phyloP scores from a whole-genome alignment of 2,329 filamentous ascomycete genomes.

The Hymenoscyphus infarciens region DNA sequence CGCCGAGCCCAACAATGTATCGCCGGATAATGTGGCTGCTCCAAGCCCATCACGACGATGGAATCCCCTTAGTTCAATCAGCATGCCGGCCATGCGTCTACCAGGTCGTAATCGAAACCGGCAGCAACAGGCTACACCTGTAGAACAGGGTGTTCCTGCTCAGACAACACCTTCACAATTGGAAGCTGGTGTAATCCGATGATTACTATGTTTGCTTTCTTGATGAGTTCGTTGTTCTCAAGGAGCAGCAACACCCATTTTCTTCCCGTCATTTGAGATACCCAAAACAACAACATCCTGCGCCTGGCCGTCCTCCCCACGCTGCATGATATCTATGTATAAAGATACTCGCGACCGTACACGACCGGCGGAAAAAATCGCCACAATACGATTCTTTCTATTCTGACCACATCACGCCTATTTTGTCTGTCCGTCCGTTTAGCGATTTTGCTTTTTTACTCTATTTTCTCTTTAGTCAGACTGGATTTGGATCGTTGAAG shows the following conservation, averaged over 20 bases:
- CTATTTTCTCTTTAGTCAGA: background rate
- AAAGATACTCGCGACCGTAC: conserved; percentile 6
- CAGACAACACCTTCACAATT: conserved; percentile 35
- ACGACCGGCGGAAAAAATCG: conserved; percentile 1
- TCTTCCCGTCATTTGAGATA: conserved; percentile 13
- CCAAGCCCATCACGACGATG: conserved; percentile 17
- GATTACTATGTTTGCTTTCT: conserved; percentile 13
- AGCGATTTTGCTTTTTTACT: conserved; percentile 21
- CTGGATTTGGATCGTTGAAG: background rate
- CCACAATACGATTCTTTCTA: conserved; percentile 7
- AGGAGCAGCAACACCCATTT: background rate
- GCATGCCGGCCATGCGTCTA: conserved; percentile 23
- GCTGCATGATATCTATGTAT: conserved; percentile 6
- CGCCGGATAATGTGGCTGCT: conserved; percentile 13
- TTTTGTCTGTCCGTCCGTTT: conserved; percentile 22
- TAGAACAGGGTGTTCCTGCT: conserved; percentile 10
- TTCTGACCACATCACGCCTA: background rate
- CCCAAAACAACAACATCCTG: conserved; percentile 9
- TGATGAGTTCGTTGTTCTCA: conserved; percentile 7
- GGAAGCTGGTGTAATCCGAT: conserved; percentile 32
- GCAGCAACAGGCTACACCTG: conserved; percentile 12
- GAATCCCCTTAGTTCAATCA: conserved; percentile 29
- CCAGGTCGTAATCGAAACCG: conserved; percentile 25
- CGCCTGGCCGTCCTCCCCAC: conserved; percentile 6
- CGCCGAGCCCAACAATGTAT: conserved; percentile 4